Evolutionary conservation across 2,329 filamentous ascomycete species (phyloP).

Genomic region (Aspergillus uvarum): DNA sequence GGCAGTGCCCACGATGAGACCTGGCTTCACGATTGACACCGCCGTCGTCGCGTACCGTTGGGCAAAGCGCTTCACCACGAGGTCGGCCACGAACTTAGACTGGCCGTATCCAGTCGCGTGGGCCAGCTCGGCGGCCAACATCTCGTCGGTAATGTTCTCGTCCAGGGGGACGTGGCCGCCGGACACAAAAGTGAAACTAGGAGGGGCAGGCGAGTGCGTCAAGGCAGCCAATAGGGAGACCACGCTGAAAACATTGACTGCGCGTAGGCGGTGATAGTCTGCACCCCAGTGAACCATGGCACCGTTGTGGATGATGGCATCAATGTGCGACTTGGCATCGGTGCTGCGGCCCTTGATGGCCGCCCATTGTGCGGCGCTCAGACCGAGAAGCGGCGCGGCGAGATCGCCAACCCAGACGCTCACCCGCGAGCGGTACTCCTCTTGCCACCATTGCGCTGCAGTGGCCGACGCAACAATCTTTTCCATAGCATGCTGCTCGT

Average conservation of each 20-base stretch:
- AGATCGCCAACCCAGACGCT: constrained; percentile 14
- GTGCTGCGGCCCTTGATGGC: background rate
- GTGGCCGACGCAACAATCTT: background rate
- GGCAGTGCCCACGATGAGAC: background rate
- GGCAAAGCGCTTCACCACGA: background rate
- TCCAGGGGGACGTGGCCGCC: background rate
- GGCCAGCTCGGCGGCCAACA: background rate
- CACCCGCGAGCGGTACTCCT: background rate
- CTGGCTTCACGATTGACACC: background rate
- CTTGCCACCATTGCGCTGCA: constrained; percentile 10
- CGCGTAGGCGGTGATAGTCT: constrained; percentile 5
- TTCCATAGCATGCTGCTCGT: constrained; percentile 1
- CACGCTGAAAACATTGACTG: constrained; percentile 12
- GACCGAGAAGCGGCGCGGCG: constrained; percentile 2
- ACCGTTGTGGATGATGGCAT: constrained; percentile 16
- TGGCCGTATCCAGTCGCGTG: constrained; percentile 2
- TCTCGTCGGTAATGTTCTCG: background rate
- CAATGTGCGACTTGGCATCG: background rate
- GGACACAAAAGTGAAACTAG: background rate
- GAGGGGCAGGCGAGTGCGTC: background rate
- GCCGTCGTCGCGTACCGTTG: background rate
- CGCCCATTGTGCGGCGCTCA: constrained; percentile 7
- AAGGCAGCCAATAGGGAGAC: constrained; percentile 2
- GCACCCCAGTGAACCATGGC: constrained; percentile 13
- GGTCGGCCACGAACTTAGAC: constrained; percentile 4